These are phyloP conservation scores for Setomelanomma holmii DNA, from an alignment of 2,329 filamentous ascomycete species.

Conservation along the genomic window DNA sequence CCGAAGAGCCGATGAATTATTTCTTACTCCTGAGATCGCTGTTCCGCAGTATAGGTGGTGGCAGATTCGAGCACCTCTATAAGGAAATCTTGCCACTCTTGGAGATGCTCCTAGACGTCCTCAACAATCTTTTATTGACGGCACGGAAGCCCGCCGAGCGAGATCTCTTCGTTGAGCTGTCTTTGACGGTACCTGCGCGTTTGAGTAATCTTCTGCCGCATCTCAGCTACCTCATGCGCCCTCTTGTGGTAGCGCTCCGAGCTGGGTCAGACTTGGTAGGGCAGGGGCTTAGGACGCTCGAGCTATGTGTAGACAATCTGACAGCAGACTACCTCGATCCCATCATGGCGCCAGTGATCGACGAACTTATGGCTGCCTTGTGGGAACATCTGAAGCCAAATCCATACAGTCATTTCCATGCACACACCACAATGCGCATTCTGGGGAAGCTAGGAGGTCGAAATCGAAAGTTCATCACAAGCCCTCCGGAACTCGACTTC, in stretches of 20 bases:
- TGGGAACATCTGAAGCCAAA: slow-evolving; percentile 95
- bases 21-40: slow-evolving; percentile 91
- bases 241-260: slow-evolving; percentile 91
- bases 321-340: slow-evolving; percentile 98
- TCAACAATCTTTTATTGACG: slow-evolving; percentile 91
- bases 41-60: slow-evolving; percentile 95
- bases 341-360: slow-evolving; percentile 98
- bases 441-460: slow-evolving; percentile 94
- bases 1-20: slow-evolving; percentile 98
- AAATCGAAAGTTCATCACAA: slow-evolving; percentile 94
- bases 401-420: slow-evolving; percentile 96
- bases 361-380: slow-evolving; percentile 96
- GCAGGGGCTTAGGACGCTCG: slow-evolving; percentile 89
- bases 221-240: slow-evolving; percentile 94
- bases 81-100: slow-evolving; percentile 96
- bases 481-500: slow-evolving; percentile 82
- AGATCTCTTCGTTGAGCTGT: slow-evolving; percentile 96
- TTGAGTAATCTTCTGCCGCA: slow-evolving; percentile 95
- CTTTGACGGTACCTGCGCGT: slow-evolving; percentile 91
- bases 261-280: slow-evolving; percentile 93
- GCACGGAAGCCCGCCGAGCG: slow-evolving; percentile 89
- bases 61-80: slow-evolving; percentile 96
- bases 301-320: slow-evolving; percentile 96
- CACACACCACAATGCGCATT: slow-evolving; percentile 97
- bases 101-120: slow-evolving; percentile 96